These are phyloP conservation scores for Starmerella stigmatis DNA, from an alignment of 805 yeast genomes.

Conservation along the genomic window DNA sequence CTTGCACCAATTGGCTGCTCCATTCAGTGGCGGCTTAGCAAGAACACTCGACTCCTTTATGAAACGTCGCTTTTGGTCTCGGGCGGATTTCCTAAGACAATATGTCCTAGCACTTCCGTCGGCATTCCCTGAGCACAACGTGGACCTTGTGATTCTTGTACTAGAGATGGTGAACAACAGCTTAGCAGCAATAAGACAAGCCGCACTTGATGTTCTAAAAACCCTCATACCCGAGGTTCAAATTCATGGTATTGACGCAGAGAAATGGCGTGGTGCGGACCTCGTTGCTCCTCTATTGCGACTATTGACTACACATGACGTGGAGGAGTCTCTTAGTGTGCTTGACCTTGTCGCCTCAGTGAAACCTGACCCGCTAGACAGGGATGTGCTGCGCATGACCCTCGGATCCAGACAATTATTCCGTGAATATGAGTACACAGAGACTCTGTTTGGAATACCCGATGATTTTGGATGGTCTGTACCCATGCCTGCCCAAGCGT, in stretches of 20 bases:
- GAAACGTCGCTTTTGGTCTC: constrained; percentile 74
- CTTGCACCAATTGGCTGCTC: constrained; percentile 36
- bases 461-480: constrained; percentile 95
- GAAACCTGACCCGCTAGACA: constrained; percentile 85
- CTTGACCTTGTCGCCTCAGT: constrained; percentile 73
- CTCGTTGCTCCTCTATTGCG: constrained; percentile 81
- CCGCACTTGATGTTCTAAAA: constrained; percentile 66
- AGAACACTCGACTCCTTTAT: constrained; percentile 67
- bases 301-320: constrained; percentile 68
- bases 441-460: constrained; percentile 88
- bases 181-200: constrained; percentile 66
- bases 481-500: constrained; percentile 87
- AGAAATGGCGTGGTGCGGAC: constrained; percentile 77
- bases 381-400: constrained; percentile 83
- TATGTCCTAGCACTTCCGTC: constrained; percentile 58
- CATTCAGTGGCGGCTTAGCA: constrained; percentile 39
- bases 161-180: constrained; percentile 72
- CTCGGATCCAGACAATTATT: constrained; percentile 70
- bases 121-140: constrained; percentile 62
- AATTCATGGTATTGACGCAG: constrained; percentile 66
- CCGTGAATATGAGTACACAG: constrained; percentile 73
- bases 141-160: constrained; percentile 62
- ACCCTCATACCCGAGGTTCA: constrained; percentile 69
- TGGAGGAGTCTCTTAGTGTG: constrained; percentile 80
- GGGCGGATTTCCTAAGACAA: constrained; percentile 78